Evolutionary conservation across 2,329 filamentous ascomycete genomes (phyloP).

Genomic region (Calonectria honghensis): DNA sequence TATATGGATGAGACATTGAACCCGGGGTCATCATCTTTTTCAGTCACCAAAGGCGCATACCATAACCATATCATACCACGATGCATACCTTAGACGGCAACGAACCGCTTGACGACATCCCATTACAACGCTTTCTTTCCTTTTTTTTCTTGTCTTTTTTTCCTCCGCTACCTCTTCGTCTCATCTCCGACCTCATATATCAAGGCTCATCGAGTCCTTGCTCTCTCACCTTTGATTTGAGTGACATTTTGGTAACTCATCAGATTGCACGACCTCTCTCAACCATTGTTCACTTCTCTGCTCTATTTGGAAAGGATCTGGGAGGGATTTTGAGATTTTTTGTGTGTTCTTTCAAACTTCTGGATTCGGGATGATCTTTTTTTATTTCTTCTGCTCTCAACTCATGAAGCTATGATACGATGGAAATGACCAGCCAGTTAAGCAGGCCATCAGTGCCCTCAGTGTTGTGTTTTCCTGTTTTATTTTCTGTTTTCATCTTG

Average conservation of each 20-base stretch:
- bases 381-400: slow-evolving; percentile 18
- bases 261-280: slow-evolving; percentile 37
- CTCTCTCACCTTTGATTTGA: slow-evolving; percentile 13
- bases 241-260: slow-evolving; percentile 25
- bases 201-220: slow-evolving; percentile 20
- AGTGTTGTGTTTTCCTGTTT: slow-evolving; percentile 48
- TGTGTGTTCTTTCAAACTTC: slow-evolving; percentile 37
- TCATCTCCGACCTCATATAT: slow-evolving; percentile 42
- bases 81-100: slow-evolving; percentile 55
- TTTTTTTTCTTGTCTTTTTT: slow-evolving; percentile 13
- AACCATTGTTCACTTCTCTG: slow-evolving; percentile 31
- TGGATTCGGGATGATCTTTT: slow-evolving; percentile 45
- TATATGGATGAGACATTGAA: slow-evolving; percentile 48
- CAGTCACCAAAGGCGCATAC: slow-evolving; percentile 43
- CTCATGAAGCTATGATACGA: slow-evolving; percentile 56
- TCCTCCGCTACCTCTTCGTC: slow-evolving; percentile 16
- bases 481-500: slow-evolving; percentile 32
- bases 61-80: slow-evolving; percentile 50
- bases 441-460: slow-evolving; percentile 53
- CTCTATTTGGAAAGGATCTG: slow-evolving; percentile 38
- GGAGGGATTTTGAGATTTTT: slow-evolving; percentile 39
- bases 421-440: slow-evolving; percentile 52
- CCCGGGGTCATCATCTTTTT: slow-evolving; percentile 39
- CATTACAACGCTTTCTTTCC: slow-evolving; percentile 28
- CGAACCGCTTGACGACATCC: slow-evolving; percentile 48